These are phyloP conservation scores for Aphanocladium album DNA, from an alignment of 2,329 filamentous ascomycete species.

Conservation along the genomic window DNA sequence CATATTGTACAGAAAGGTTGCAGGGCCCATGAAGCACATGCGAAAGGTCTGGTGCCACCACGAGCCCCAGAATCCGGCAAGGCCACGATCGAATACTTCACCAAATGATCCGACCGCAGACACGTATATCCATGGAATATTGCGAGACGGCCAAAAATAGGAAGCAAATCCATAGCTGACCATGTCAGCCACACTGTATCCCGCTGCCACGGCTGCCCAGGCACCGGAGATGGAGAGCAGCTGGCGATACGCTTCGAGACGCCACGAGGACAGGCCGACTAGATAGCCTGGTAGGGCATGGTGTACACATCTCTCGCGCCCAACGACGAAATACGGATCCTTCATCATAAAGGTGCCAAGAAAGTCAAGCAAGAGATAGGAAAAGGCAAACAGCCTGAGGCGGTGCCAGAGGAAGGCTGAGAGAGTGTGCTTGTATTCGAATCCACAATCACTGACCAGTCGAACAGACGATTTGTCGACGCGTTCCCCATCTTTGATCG, in stretches of 20 bases:
- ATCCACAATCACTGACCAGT: slow-evolving; percentile 40
- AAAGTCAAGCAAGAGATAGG: slow-evolving; percentile 65
- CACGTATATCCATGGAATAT: slow-evolving; percentile 49
- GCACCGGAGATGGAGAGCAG: slow-evolving; percentile 52
- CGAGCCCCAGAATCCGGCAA: slow-evolving; percentile 75
- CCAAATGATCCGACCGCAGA: slow-evolving; percentile 50
- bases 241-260: slow-evolving; percentile 53
- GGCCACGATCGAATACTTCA: slow-evolving; percentile 60
- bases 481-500: slow-evolving; percentile 28
- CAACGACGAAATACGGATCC: slow-evolving; percentile 71
- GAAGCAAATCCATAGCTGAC: slow-evolving; percentile 45
- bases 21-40: slow-evolving; percentile 60
- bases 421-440: slow-evolving; percentile 37
- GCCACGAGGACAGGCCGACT: slow-evolving; percentile 33
- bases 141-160: slow-evolving; percentile 46
- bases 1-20: slow-evolving; percentile 38
- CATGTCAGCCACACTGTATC: slow-evolving; percentile 58
- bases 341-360: slow-evolving; percentile 63
- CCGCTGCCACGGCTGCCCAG: slow-evolving; percentile 53
- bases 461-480: slow-evolving; percentile 39
- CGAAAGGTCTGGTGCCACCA: slow-evolving; percentile 94
- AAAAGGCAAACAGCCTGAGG: slow-evolving; percentile 42
- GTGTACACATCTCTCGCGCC: slow-evolving; percentile 32
- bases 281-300: slow-evolving; percentile 40
- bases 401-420: slow-evolving; percentile 40